phyloP scores from a whole-genome alignment of 2,329 filamentous ascomycete species.

The Colletotrichum somersetense region DNA sequence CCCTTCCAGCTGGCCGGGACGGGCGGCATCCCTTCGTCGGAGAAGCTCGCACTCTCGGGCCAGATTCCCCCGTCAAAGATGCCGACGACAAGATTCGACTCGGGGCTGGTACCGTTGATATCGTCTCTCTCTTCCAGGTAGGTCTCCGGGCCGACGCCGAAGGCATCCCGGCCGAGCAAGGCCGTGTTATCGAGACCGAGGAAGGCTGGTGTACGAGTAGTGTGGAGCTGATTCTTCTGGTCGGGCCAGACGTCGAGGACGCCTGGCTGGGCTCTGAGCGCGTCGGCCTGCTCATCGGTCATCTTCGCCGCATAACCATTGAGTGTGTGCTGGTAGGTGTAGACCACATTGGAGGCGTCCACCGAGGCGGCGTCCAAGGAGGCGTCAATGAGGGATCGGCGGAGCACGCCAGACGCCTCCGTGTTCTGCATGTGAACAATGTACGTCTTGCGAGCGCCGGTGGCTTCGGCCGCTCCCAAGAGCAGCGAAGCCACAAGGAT shows the following conservation, averaged over 20 bases:
- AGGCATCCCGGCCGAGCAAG: slow-evolving; percentile 13
- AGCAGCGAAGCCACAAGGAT: slow-evolving; percentile 4
- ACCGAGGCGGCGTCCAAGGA: slow-evolving; percentile 17
- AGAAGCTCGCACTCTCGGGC: slow-evolving; percentile 41
- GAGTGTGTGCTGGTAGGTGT: slow-evolving; percentile 31
- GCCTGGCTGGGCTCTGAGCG: slow-evolving; percentile 25
- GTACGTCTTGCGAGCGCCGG: slow-evolving; percentile 12
- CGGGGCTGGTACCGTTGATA: neutral
- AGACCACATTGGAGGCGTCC: slow-evolving; percentile 25
- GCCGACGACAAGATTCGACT: slow-evolving; percentile 39
- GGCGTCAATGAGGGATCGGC: slow-evolving; percentile 1
- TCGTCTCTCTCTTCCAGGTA: neutral
- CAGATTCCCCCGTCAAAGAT: slow-evolving; percentile 37
- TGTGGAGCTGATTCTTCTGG: slow-evolving; percentile 24
- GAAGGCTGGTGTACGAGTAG: slow-evolving; percentile 34
- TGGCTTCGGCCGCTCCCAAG: neutral
- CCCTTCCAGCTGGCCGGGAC: slow-evolving; percentile 36
- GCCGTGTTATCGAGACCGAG: slow-evolving; percentile 25
- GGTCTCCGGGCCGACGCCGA: neutral
- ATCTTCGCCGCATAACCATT: slow-evolving; percentile 37
- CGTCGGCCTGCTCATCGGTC: slow-evolving; percentile 29
- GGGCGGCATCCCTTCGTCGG: slow-evolving; percentile 33
- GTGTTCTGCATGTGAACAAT: slow-evolving; percentile 24
- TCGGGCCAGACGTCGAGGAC: slow-evolving; percentile 29
- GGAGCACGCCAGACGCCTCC: neutral